Evolutionary conservation across 495 filamentous ascomycete genomes (phyloP).

Genomic region (Copromyces sp.): DNA sequence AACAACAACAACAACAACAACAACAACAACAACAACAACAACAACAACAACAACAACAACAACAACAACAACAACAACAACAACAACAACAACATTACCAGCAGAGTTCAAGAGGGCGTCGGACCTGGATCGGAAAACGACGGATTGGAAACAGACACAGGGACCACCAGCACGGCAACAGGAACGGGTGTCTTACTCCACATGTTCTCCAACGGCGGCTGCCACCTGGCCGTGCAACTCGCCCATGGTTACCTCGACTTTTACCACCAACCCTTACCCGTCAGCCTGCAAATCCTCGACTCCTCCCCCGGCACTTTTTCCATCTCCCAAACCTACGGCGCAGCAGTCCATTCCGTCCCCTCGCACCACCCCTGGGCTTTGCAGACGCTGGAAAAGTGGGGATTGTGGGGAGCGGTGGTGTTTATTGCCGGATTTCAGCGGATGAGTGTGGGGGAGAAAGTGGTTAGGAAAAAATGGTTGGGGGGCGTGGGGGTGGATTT

Average conservation of each 20-base stretch:
- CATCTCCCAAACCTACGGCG: neutral
- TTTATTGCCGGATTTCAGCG: conserved; percentile 13
- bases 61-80: too few species aligned
- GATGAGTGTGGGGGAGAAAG: conserved; percentile 9
- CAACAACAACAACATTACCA: too few species aligned
- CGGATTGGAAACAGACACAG: too few species aligned
- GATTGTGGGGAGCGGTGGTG: neutral
- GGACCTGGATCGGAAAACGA: neutral
- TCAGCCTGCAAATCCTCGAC: conserved; percentile 18
- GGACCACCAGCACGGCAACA: neutral
- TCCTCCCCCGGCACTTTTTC: conserved; percentile 19
- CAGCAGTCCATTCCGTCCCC: neutral
- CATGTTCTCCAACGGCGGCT: conserved; percentile 36
- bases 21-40: too few species aligned
- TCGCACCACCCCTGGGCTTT: neutral
- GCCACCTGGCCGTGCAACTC: conserved; percentile 21
- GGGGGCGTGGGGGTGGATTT: conserved; percentile 14
- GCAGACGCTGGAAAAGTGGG: neutral
- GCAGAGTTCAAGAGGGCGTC: too few species aligned
- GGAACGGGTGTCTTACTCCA: conserved; percentile 22
- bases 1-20: too few species aligned
- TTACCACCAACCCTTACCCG: conserved; percentile 1
- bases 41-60: too few species aligned
- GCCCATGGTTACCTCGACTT: conserved; percentile 15
- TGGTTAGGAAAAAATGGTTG: conserved; percentile 10